A percentile compares a stretch with the other conserved stretches of the same genome.
Evolutionary conservation across 768 basidiomycete species (phyloP).

Genomic region (Suillus cothurnatus): DNA sequence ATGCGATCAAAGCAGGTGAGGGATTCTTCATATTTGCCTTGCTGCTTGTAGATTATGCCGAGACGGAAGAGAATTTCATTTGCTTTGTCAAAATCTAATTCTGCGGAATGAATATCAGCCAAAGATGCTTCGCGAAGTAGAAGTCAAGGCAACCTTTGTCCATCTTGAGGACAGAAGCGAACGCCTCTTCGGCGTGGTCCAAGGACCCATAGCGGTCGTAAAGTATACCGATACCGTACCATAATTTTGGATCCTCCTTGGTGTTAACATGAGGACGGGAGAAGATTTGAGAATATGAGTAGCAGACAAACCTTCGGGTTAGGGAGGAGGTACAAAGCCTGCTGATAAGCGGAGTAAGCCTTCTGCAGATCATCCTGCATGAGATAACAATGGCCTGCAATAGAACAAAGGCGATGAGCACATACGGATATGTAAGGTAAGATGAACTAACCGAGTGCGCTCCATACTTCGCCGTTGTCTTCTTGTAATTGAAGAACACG

Average conservation of each 20-base stretch:
- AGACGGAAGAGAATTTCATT: slow-evolving; percentile 98
- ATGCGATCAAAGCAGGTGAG: slow-evolving; percentile 96
- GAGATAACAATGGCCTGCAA: slow-evolving; percentile 89
- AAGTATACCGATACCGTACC: slow-evolving; percentile 99
- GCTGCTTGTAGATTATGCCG: slow-evolving; percentile 99
- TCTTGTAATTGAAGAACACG: slow-evolving; percentile 87
- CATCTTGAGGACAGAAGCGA: slow-evolving; percentile 94
- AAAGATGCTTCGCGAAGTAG: background rate
- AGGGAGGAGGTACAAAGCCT: slow-evolving; percentile 92
- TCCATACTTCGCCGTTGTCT: slow-evolving; percentile 99
- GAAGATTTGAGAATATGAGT: slow-evolving; percentile 5
- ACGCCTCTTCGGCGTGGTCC: slow-evolving; percentile 99
- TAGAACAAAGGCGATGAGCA: slow-evolving; percentile 16
- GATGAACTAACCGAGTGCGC: slow-evolving; percentile 72
- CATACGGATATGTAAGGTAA: slow-evolving; percentile 21
- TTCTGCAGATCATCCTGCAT: slow-evolving; percentile 99
- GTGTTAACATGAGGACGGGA: slow-evolving; percentile 14
- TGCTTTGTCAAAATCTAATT: slow-evolving; percentile 91
- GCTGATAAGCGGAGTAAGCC: slow-evolving; percentile 98
- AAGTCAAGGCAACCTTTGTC: slow-evolving; percentile 75
- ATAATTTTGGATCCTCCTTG: slow-evolving; percentile 94
- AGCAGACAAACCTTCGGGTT: slow-evolving; percentile 80
- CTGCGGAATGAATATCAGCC: slow-evolving; percentile 34
- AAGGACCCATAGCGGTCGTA: slow-evolving; percentile 98
- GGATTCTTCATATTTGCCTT: slow-evolving; percentile 88